A percentile compares a stretch with the other conserved stretches of the same genome.
Conservation (phyloP, 2,329 filamentous ascomycete species). For the Drechslera avenae region DNA sequence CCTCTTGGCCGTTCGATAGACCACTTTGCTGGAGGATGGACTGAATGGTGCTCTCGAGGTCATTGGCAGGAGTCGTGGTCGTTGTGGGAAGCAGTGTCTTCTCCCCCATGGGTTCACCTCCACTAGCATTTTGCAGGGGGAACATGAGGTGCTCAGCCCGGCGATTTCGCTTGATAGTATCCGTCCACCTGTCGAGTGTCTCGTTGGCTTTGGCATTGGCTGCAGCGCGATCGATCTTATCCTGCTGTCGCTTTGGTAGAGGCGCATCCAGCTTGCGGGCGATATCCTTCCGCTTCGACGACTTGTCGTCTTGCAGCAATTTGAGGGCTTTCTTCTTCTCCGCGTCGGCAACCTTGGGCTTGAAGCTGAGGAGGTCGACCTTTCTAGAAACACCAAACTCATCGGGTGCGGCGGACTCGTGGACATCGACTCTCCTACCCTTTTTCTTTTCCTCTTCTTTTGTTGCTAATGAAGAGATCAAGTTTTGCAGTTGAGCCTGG, state of each 20-base stretch:
- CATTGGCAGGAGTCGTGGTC: slow-evolving; percentile 69
- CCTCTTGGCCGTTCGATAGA: slow-evolving; percentile 65
- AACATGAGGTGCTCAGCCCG: slow-evolving; percentile 89
- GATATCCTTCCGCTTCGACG: slow-evolving; percentile 60
- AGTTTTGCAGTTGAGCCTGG: slow-evolving; percentile 67
- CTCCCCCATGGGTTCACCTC: slow-evolving; percentile 63
- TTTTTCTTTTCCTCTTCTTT: slow-evolving; percentile 46
- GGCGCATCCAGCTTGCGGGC: slow-evolving; percentile 79
- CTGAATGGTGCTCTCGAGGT: slow-evolving; percentile 84
- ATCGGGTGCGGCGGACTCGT: slow-evolving; percentile 66
- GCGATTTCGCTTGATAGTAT: slow-evolving; percentile 93
- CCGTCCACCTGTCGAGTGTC: slow-evolving; percentile 86
- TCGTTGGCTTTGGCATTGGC: slow-evolving; percentile 93
- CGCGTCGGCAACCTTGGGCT: slow-evolving; percentile 74
- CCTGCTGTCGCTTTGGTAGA: slow-evolving; percentile 83
- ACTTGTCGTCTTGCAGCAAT: slow-evolving; percentile 69
- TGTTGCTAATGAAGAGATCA: slow-evolving; percentile 68
- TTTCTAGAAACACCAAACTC: slow-evolving; percentile 68
- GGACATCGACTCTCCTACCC: slow-evolving; percentile 49
- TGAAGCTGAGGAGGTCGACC: slow-evolving; percentile 75
- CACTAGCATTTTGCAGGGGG: slow-evolving; percentile 76
- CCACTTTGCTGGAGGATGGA: slow-evolving; percentile 90
- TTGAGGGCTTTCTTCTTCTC: slow-evolving; percentile 80
- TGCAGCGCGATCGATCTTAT: slow-evolving; percentile 76
- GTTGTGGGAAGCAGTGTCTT: slow-evolving; percentile 66